Conservation (phyloP, 164 flowering plant genomes). For the Hamamelis virginiana region DNA sequence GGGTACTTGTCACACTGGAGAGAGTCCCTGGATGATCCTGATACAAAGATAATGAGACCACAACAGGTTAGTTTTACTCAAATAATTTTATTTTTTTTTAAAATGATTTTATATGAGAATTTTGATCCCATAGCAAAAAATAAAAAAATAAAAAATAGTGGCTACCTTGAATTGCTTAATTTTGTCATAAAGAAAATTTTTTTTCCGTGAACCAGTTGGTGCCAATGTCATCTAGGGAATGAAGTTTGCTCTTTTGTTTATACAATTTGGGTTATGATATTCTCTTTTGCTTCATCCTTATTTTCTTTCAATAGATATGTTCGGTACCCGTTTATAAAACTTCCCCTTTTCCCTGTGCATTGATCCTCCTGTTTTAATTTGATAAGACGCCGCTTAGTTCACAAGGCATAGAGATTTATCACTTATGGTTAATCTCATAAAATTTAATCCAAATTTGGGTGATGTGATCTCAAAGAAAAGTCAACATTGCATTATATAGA, state of each 20-base stretch:
- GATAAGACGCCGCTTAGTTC: background rate
- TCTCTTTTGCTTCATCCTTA: background rate
- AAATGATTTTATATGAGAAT: background rate
- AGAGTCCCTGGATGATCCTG: conserved; percentile 98
- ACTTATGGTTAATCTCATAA: background rate
- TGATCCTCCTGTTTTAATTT: background rate
- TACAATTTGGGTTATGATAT: background rate
- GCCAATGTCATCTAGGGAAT: too few species aligned
- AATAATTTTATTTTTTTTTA: too few species aligned
- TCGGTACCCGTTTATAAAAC: background rate
- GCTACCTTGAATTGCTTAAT: too few species aligned
- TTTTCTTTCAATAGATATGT: background rate
- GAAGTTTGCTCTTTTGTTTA: background rate
- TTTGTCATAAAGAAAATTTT: too few species aligned
- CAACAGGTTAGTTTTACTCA: conserved; percentile 58
- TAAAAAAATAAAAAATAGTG: too few species aligned
- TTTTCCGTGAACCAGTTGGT: too few species aligned
- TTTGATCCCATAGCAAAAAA: too few species aligned
- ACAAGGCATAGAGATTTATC: background rate
- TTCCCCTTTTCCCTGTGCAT: background rate
- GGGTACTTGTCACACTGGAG: conserved; percentile 95
- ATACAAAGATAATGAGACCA: conserved; percentile 97
- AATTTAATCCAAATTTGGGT: background rate
- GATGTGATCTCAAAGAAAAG: background rate
- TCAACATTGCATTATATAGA: background rate